Evolutionary conservation across 495 filamentous ascomycete species (phyloP), one percentile per base, ranked within the genome.

Genomic region (Annulohypoxylon maeteangense): DNA sequence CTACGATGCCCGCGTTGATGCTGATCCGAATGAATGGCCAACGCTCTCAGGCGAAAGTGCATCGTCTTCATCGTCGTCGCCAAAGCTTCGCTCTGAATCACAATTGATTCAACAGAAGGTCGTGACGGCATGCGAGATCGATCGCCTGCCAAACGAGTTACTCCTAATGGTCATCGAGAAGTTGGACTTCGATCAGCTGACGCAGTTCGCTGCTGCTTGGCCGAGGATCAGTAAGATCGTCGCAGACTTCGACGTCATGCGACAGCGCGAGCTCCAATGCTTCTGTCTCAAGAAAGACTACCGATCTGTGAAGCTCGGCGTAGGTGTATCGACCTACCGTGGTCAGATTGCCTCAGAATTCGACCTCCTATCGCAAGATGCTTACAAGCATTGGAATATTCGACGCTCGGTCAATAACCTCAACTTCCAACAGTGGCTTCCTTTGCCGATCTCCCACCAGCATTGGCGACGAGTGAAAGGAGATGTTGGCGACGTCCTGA

Each of bases 251-350:
- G 81, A 86, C 65, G 32, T 85, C 29, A 77, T 86, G 42, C 79
- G 83, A 1, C 74, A 76, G 27, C 78, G 83, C 22, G 84, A 87
- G 60, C 75, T 87, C 2, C 83, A 84, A 48, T 87, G 85, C 66
- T 86, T 85, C 74, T 82, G 79, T 20, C 74, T 85, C 11, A 86
- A 86, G 75, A 72, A 82, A 58, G 75, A 73, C 50, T 84, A 81
- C 66, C 63, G 61, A 27, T 55, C 71, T 5, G 61, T 71, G 1
- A 79, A 81, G 7, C 80, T 87, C 11, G 85, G 85, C 4, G 77
- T 87, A 25, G 84, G 84, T 6, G 81, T 86, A 38, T 54, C 51
- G 12, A 27, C 71, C n/a, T 3, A 44, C 1, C 48, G 55, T 36
- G 74, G 77, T 2, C 64, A 70, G 4, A 29, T 80, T n/a, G 40